Evolutionary conservation across 2,329 filamentous ascomycete species (phyloP).

Genomic region (Aureobasidium sp.): DNA sequence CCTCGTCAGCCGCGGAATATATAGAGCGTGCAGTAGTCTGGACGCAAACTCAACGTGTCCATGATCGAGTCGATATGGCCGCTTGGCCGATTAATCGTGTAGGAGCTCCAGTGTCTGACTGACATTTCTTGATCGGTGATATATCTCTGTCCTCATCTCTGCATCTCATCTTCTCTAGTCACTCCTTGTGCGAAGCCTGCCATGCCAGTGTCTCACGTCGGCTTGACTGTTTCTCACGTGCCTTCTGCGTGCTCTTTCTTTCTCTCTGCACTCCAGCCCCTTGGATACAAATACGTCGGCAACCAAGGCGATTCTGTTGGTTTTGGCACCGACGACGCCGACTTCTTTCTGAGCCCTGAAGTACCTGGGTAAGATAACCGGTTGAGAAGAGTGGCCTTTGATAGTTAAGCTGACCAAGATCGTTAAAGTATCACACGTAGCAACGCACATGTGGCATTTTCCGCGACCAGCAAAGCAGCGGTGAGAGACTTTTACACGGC

Average conservation of each 20-base stretch:
- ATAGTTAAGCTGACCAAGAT: background rate
- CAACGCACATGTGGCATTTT: constrained; percentile 56
- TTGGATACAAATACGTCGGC: constrained; percentile 65
- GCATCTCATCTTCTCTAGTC: background rate
- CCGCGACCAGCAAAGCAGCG: constrained; percentile 54
- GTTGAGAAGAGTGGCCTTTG: background rate
- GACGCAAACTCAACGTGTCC: constrained; percentile 5
- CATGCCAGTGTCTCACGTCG: constrained; percentile 56
- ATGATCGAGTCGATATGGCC: constrained; percentile 1
- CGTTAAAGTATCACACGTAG: constrained; percentile 38
- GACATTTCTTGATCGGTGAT: background rate
- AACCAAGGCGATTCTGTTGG: constrained; percentile 52
- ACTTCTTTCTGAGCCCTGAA: constrained; percentile 57
- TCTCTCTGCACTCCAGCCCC: constrained; percentile 64
- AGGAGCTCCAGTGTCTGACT: background rate
- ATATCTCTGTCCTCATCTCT: background rate
- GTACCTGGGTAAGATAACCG: background rate
- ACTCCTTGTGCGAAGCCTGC: background rate
- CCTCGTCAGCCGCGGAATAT: background rate
- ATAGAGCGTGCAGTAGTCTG: constrained; percentile 8
- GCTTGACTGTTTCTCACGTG: constrained; percentile 65
- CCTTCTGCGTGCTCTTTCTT: constrained; percentile 77
- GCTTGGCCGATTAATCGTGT: background rate
- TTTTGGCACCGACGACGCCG: constrained; percentile 50
- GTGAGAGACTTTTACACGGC: constrained; percentile 64